phyloP scores from a whole-genome alignment of 2,329 filamentous ascomycete genomes.

The Fusarium foetens region DNA sequence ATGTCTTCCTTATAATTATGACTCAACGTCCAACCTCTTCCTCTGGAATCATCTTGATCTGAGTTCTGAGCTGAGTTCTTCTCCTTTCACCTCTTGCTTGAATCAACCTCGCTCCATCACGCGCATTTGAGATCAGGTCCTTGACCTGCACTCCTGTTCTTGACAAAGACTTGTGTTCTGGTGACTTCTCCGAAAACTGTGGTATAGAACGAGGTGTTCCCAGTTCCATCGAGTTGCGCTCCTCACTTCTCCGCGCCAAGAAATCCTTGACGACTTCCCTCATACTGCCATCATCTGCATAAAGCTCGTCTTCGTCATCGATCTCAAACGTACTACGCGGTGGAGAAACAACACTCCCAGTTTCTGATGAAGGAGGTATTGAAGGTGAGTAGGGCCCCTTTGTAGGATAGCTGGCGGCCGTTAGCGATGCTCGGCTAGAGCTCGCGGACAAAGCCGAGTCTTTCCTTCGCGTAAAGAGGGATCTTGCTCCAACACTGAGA shows the following conservation, averaged over 20 bases:
- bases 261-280: slow-evolving; percentile 38
- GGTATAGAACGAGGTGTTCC: slow-evolving; percentile 17
- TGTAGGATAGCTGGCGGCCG: slow-evolving; percentile 27
- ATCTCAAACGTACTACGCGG: slow-evolving; percentile 49
- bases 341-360: slow-evolving; percentile 17
- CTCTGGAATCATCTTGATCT: slow-evolving; percentile 51
- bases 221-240: slow-evolving; percentile 32
- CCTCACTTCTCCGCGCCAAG: slow-evolving; percentile 37
- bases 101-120: slow-evolving; percentile 36
- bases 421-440: slow-evolving; percentile 20
- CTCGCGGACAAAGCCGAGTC: slow-evolving; percentile 31
- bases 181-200: slow-evolving; percentile 6
- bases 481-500: slow-evolving; percentile 43
- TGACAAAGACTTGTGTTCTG: slow-evolving; percentile 20
- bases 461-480: slow-evolving; percentile 45
- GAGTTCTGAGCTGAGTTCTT: slow-evolving; percentile 50
- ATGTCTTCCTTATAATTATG: neutral
- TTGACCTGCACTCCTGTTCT: slow-evolving; percentile 42
- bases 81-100: slow-evolving; percentile 48
- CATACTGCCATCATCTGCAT: slow-evolving; percentile 33
- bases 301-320: slow-evolving; percentile 44
- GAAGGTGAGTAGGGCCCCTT: slow-evolving; percentile 30
- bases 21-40: slow-evolving; percentile 23
- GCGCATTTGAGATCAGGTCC: slow-evolving; percentile 40
- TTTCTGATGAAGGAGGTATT: slow-evolving; percentile 18